A percentile compares a stretch with the other conserved stretches of the same genome.
These are phyloP conservation scores for Alnus rubra DNA, from an alignment of 306 rosid genomes.

Conservation along the genomic window DNA sequence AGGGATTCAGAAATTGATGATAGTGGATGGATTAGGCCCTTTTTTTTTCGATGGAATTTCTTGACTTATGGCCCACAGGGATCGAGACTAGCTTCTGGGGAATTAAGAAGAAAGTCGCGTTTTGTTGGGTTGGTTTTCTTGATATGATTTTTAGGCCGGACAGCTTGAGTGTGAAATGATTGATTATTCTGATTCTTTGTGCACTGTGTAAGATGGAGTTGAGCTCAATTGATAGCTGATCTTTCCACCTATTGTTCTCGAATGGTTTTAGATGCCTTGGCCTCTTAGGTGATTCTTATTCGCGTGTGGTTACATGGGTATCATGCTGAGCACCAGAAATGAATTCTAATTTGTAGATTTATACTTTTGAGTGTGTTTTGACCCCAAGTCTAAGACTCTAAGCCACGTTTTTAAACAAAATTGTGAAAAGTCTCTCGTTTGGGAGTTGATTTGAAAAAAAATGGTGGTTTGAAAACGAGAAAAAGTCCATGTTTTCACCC, in stretches of 20 bases:
- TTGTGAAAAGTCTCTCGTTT: no score
- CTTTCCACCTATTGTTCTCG: not conserved
- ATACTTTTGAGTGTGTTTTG: no score
- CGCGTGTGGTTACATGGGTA: not conserved
- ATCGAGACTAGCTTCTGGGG: not conserved
- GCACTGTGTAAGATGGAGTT: not conserved
- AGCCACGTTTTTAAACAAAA: no score
- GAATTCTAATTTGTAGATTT: not conserved
- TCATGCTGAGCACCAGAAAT: not conserved
- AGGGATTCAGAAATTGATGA: not conserved
- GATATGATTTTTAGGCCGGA: not conserved
- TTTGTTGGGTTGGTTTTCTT: not conserved
- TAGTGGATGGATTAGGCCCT: not conserved
- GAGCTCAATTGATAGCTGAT: not conserved
- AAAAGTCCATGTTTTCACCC: no score
- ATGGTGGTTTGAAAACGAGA: no score
- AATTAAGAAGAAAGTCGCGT: not conserved
- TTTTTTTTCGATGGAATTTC: not conserved
- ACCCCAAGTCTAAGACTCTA: no score
- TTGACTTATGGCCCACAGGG: not conserved
- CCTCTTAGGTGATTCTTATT: not conserved
- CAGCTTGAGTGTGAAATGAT: not conserved
- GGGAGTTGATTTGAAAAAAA: no score
- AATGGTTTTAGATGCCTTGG: not conserved
- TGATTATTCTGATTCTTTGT: not conserved